phyloP scores from a whole-genome alignment of 768 basidiomycete species.

The Calocera viscosa region DNA sequence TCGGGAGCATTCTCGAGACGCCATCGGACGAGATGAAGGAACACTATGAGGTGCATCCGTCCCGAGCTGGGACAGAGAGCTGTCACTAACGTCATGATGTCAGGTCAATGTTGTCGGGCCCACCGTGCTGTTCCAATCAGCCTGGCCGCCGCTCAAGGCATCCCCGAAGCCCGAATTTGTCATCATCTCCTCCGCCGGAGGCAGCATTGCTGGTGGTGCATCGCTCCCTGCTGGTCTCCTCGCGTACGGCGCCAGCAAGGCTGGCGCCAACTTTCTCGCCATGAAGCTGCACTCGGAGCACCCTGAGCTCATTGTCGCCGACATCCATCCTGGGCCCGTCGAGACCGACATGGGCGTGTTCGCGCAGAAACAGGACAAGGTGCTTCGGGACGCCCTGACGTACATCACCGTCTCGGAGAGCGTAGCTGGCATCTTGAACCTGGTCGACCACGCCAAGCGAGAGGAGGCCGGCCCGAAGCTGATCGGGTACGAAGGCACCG shows the following conservation, averaged over 20 bases:
- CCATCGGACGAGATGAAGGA: not conserved
- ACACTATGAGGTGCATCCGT: constrained; percentile 12
- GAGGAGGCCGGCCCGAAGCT: constrained; percentile 4
- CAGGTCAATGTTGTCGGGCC: constrained; percentile 19
- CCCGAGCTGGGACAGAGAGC: too few relatives aligned
- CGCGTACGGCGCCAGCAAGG: constrained; percentile 15
- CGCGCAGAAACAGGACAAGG: not conserved
- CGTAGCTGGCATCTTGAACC: not conserved
- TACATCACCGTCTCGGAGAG: constrained; percentile 9
- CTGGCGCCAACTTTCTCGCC: constrained; percentile 16
- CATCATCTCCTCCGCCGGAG: constrained; percentile 14
- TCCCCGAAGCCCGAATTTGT: constrained; percentile 13
- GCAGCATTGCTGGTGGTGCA: constrained; percentile 7
- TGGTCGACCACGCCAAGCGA: constrained; percentile 4
- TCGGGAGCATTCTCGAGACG: not conserved
- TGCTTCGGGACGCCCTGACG: not conserved
- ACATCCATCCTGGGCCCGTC: constrained; percentile 10
- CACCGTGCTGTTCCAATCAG: constrained; percentile 18
- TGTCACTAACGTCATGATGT: too few relatives aligned
- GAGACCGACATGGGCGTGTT: constrained; percentile 8
- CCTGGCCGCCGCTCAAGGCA: constrained; percentile 13
- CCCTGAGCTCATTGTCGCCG: not conserved
- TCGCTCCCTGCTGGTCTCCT: not conserved
- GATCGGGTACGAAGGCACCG: not conserved
- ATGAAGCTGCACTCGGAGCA: constrained; percentile 12